phyloP scores from a whole-genome alignment of 352 stramenopile genomes.

The Aphanomyces invadans region DNA sequence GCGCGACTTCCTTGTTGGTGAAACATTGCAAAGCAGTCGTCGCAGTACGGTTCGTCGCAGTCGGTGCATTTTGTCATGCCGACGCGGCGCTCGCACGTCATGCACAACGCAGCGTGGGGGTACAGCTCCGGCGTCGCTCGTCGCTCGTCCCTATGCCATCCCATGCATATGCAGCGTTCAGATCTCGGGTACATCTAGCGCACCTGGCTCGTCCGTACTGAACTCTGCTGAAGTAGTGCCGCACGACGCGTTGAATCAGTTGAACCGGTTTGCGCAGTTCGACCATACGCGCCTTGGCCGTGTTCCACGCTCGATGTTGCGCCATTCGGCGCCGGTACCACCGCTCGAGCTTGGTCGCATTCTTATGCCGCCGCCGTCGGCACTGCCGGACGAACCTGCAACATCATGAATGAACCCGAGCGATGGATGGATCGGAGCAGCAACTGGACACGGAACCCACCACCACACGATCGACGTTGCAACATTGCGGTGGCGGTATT shows the following conservation, averaged over 20 bases:
- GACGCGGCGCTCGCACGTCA: slow-evolving; percentile 7
- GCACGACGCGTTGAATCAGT: slow-evolving; percentile 6
- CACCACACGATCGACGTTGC: slow-evolving; percentile 1
- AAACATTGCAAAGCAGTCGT: slow-evolving; percentile 14
- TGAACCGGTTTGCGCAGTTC: slow-evolving; percentile 12
- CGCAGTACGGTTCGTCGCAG: slow-evolving; percentile 24
- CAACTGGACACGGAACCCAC: not conserved
- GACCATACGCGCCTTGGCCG: slow-evolving; percentile 7
- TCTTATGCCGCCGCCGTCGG: not conserved
- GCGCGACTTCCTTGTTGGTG: slow-evolving; percentile 3
- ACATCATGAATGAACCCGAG: too few relatives aligned
- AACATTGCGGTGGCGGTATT: slow-evolving; percentile 1
- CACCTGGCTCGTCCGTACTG: slow-evolving; percentile 16
- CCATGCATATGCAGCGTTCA: too few relatives aligned
- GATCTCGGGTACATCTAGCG: too few relatives aligned
- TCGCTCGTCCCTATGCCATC: slow-evolving; percentile 14
- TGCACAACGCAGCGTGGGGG: slow-evolving; percentile 17
- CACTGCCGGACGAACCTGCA: slow-evolving; percentile 10
- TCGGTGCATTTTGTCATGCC: slow-evolving; percentile 16
- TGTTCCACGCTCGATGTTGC: not conserved
- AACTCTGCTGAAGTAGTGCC: not conserved
- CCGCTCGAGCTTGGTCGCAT: slow-evolving; percentile 10
- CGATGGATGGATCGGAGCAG: too few relatives aligned
- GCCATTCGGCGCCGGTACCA: slow-evolving; percentile 15
- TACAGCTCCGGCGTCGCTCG: slow-evolving; percentile 1